Evolutionary conservation across 202 grass and related monocot species (phyloP).

Genomic region (Miscanthus sacchariflorus): DNA sequence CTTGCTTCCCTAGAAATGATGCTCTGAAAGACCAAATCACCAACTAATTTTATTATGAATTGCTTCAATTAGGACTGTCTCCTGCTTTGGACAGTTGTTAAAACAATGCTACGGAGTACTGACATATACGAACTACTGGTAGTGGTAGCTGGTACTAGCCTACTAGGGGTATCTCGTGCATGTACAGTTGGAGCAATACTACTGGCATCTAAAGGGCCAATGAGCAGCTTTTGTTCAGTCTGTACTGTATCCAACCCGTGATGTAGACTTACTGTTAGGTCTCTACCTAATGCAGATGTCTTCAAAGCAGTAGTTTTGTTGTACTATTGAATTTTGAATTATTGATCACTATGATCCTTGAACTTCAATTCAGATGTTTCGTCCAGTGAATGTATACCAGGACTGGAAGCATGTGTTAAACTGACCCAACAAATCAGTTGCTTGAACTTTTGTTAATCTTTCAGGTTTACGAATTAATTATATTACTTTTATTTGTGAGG

Average conservation of each 20-base stretch:
- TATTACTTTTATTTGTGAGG: neutral
- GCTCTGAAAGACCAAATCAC: slow-evolving; percentile 2
- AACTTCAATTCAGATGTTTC: neutral
- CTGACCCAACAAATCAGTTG: slow-evolving; percentile 16
- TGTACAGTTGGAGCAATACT: slow-evolving; percentile 33
- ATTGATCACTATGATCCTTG: neutral
- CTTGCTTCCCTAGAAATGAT: slow-evolving; percentile 27
- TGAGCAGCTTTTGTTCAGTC: slow-evolving; percentile 26
- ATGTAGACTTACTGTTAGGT: slow-evolving; percentile 50
- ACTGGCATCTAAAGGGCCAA: slow-evolving; percentile 41
- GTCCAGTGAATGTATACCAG: neutral
- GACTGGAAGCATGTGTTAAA: neutral
- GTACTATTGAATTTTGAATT: neutral
- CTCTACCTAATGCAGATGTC: slow-evolving; percentile 44
- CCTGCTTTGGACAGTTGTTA: slow-evolving; percentile 27
- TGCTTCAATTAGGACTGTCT: slow-evolving; percentile 14
- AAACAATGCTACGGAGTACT: slow-evolving; percentile 21
- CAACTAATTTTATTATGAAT: slow-evolving; percentile 33
- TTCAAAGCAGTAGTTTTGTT: neutral
- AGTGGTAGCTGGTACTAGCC: neutral
- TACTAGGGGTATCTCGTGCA: slow-evolving; percentile 2
- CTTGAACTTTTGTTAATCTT: slow-evolving; percentile 12
- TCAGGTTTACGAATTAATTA: neutral
- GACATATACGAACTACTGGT: neutral
- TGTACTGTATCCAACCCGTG: slow-evolving; percentile 21